A percentile compares a stretch with the other conserved stretches of the same genome.
Conservation (phyloP, 2,329 filamentous ascomycete genomes). For the Colletotrichum caudatum region DNA sequence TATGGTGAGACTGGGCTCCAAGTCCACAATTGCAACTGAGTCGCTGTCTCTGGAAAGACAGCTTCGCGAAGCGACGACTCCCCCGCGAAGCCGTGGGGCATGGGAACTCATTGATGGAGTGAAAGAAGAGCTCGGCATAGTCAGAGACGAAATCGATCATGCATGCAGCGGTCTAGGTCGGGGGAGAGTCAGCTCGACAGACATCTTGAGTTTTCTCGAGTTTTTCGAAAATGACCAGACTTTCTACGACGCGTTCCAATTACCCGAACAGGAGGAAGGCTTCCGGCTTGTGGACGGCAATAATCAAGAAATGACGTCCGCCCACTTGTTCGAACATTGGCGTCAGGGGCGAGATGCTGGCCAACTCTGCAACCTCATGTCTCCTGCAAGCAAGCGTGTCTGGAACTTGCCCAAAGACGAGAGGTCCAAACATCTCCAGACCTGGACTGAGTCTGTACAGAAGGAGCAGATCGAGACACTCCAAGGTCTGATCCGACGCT, state of each 20-base stretch:
- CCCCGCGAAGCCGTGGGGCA: constrained; percentile 48
- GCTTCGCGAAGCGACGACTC: constrained; percentile 41
- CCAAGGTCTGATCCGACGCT: constrained; percentile 51
- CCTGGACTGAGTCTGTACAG: constrained; percentile 61
- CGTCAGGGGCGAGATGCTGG: constrained; percentile 58
- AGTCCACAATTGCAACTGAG: constrained; percentile 63
- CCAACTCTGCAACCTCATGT: constrained; percentile 50
- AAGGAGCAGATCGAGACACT: constrained; percentile 64
- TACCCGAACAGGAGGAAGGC: constrained; percentile 60
- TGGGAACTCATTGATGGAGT: constrained; percentile 58
- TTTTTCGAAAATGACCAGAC: constrained; percentile 63
- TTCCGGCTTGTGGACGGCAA: constrained; percentile 60
- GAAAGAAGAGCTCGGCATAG: constrained; percentile 50
- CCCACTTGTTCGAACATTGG: constrained; percentile 70
- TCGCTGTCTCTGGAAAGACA: constrained; percentile 61
- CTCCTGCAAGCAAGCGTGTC: constrained; percentile 50
- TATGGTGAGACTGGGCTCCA: constrained; percentile 75
- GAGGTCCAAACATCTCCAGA: constrained; percentile 37
- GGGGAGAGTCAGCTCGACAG: constrained; percentile 30
- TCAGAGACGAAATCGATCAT: constrained; percentile 48
- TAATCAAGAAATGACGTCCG: constrained; percentile 56
- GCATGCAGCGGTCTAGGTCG: constrained; percentile 41
- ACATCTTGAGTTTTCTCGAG: constrained; percentile 59
- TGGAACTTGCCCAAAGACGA: constrained; percentile 61
- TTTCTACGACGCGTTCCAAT: constrained; percentile 68